A percentile compares a stretch with the other conserved stretches of the same genome.
phyloP scores from a whole-genome alignment of 768 basidiomycete species.

The Boletus pseudopeckii region DNA sequence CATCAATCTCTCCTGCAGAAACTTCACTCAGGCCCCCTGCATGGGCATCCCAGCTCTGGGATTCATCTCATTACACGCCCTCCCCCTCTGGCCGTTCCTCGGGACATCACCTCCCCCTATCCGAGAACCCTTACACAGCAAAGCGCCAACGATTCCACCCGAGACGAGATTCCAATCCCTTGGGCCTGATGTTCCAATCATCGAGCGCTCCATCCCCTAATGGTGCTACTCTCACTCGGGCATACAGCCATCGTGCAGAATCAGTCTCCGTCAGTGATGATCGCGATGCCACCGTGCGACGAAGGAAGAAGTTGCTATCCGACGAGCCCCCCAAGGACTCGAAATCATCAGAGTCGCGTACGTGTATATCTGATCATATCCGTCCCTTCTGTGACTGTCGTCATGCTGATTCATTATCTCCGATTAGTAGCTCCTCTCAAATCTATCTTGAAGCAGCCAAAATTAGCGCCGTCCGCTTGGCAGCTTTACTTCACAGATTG shows the following conservation, averaged over 20 bases:
- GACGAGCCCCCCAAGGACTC: constrained; percentile 36
- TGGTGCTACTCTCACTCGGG: constrained; percentile 48
- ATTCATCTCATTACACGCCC: constrained; percentile 43
- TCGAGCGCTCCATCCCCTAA: constrained; percentile 65
- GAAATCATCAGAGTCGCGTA: constrained; percentile 46
- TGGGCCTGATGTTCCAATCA: constrained; percentile 61
- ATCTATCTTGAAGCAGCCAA: constrained; percentile 81
- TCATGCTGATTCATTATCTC: constrained; percentile 32
- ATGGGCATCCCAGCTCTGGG: constrained; percentile 70
- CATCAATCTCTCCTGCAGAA: constrained; percentile 61
- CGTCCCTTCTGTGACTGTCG: constrained; percentile 26
- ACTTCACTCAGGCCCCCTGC: constrained; percentile 54
- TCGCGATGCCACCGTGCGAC: constrained; percentile 70
- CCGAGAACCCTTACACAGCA: constrained; percentile 40
- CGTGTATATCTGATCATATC: constrained; percentile 35
- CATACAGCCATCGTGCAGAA: constrained; percentile 66
- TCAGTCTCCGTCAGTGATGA: constrained; percentile 60
- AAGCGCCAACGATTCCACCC: constrained; percentile 37
- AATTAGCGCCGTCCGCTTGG: constrained; percentile 92
- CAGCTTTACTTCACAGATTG: constrained; percentile 96
- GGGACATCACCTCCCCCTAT: constrained; percentile 46
- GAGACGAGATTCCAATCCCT: constrained; percentile 41
- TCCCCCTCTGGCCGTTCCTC: constrained; percentile 41
- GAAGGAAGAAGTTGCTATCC: constrained; percentile 44
- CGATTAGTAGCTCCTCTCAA: constrained; percentile 56